Evolutionary conservation across 768 basidiomycete genomes (phyloP), one percentile per base, ranked within the genome.

Genomic region (Lentinula guzmanii): DNA sequence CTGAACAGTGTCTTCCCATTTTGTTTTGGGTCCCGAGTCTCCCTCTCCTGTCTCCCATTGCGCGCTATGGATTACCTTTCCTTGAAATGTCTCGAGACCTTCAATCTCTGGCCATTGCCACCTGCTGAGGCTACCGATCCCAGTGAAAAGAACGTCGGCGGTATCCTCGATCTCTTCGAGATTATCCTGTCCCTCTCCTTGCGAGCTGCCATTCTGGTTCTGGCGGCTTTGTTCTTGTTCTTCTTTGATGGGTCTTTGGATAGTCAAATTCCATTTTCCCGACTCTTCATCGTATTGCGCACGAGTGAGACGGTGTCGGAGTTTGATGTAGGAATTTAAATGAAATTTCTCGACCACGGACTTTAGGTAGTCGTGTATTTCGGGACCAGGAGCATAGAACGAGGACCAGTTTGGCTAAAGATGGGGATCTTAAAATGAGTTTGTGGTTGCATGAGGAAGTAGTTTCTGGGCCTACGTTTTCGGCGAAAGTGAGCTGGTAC

Each of bases 81-180:
- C 89, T 62, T 79, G 72, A 71, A 85, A 90, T 7, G 70, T 73
- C 15, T 82, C 70, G 18, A 88, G 68, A 3, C 86, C 87, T 8
- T 74, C 69, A 48, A 89, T 86, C 48, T 85, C 79, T 2, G 88
- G 89, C 88, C 86, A 89, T 31, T 78, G 74, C 86, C 86, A 88
- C 6, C 82, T 70, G 53, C 82, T 84, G 50, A 86, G 68, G 10
- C 64, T 64, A 4, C 86, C 86, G 18, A 81, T 69, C n/a, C 78
- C 81, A 13, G 79, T 80, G 54, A 89, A 77, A 39, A 89, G 74
- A 0, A 87, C 73, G 62, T 89, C 86, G 1, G 79, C 81, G 0
- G 68, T 74, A 63, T 86, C 85, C 28, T 81, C 79, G 46, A 84
- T 75, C 63, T 79, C 76, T 53, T 80, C 80, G 59, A 68, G 73